These are phyloP conservation scores for Lobosporangium transversale DNA, from an alignment of 192 early-diverging fungal species.

Conservation along the genomic window DNA sequence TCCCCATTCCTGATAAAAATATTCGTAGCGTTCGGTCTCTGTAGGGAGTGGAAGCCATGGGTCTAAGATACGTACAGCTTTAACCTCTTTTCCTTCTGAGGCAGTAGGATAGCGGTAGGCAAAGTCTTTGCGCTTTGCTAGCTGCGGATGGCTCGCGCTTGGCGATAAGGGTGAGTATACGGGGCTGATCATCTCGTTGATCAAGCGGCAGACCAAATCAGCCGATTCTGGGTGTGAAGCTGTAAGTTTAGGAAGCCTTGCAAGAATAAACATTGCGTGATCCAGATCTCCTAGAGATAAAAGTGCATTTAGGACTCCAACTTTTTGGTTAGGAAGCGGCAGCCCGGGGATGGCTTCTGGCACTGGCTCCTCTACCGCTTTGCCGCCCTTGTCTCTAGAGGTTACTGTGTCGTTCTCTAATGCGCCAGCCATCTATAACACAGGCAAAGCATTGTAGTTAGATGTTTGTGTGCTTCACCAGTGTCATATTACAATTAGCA, in stretches of 20 bases:
- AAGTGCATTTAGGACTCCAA: constrained; percentile 67
- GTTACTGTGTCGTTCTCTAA: constrained; percentile 15
- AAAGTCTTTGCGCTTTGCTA: constrained; percentile 11
- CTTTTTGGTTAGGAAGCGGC: constrained; percentile 68
- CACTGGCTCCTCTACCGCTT: neutral
- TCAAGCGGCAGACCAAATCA: constrained; percentile 68
- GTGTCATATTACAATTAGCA: no score
- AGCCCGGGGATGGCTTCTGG: neutral
- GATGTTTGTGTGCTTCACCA: no score
- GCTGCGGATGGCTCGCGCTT: constrained; percentile 16
- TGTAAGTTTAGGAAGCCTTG: constrained; percentile 61
- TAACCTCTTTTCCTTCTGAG: constrained; percentile 5
- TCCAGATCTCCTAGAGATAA: constrained; percentile 70
- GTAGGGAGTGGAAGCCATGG: constrained; percentile 29
- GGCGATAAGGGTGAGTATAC: constrained; percentile 61
- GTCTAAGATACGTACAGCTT: constrained; percentile 1
- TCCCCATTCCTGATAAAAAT: constrained; percentile 71
- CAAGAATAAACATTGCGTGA: constrained; percentile 63
- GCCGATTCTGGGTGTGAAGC: constrained; percentile 68
- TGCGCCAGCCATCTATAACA: constrained; percentile 42
- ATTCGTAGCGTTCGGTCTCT: constrained; percentile 51
- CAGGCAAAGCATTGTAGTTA: no score
- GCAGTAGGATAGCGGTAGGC: constrained; percentile 16
- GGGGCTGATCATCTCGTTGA: constrained; percentile 67
- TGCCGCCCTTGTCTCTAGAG: neutral